A percentile compares a stretch with the other conserved stretches of the same genome.
Conservation (phyloP, 257 asterid species). For the Primulina huaijiensis region DNA sequence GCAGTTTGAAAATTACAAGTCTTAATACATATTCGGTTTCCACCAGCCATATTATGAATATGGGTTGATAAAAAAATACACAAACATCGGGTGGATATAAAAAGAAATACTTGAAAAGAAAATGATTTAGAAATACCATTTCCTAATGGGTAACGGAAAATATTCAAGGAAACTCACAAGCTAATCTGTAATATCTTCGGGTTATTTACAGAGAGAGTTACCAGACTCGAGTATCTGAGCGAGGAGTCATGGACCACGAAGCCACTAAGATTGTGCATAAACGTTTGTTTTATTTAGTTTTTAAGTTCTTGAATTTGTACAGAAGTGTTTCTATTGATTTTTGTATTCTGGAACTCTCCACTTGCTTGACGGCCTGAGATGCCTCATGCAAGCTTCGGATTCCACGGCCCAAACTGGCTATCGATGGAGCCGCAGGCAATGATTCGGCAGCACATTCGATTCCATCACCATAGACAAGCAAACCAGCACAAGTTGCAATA, state of each 20-base stretch:
- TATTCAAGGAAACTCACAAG: background rate
- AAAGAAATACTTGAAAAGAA: background rate
- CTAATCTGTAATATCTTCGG: background rate
- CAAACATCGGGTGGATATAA: no score
- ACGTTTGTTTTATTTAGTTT: conserved; percentile 28
- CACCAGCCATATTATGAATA: no score
- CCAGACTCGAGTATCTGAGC: background rate
- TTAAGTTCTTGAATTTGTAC: conserved; percentile 56
- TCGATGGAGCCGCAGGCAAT: conserved; percentile 75
- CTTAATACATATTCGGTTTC: no score
- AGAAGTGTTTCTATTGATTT: conserved; percentile 59
- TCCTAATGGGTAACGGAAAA: background rate
- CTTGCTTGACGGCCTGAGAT: conserved; percentile 50
- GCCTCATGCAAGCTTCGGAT: conserved; percentile 67
- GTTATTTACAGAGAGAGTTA: background rate
- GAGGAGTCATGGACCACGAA: background rate
- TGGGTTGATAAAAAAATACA: no score
- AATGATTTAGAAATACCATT: background rate
- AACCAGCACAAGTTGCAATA: conserved; percentile 69
- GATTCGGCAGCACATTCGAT: conserved; percentile 93
- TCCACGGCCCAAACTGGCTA: conserved; percentile 94
- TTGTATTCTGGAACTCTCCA: conserved; percentile 65
- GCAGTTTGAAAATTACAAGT: no score
- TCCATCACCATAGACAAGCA: conserved; percentile 79
- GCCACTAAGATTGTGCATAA: background rate